Percentiles rank a stretch among this genome's conserved stretches.
These are phyloP conservation scores for Colletotrichum neosansevieriae DNA, from an alignment of 2,329 filamentous ascomycete genomes.

Conservation along the genomic window DNA sequence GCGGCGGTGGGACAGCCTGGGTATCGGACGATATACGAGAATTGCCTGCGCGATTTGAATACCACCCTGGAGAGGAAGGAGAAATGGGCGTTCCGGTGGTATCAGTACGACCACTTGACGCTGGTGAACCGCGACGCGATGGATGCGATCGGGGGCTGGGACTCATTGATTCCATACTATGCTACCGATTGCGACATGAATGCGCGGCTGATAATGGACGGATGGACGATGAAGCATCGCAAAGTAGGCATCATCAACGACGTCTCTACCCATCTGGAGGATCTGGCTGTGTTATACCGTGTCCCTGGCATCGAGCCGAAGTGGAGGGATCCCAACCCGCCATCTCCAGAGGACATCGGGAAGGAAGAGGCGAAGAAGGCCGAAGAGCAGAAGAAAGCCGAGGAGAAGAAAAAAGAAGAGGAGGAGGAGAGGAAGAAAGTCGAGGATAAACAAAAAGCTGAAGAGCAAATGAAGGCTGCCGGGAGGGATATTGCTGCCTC, in stretches of 20 bases:
- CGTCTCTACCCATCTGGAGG: slow-evolving; percentile 58
- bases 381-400: neutral
- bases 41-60: slow-evolving; percentile 52
- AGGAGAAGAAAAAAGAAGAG: neutral
- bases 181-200: slow-evolving; percentile 70
- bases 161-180: slow-evolving; percentile 69
- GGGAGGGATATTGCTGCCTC: neutral
- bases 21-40: slow-evolving; percentile 57
- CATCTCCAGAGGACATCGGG: slow-evolving; percentile 21
- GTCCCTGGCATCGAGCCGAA: slow-evolving; percentile 52
- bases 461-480: slow-evolving; percentile 6
- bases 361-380: slow-evolving; percentile 1
- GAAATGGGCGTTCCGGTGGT: slow-evolving; percentile 66
- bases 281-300: slow-evolving; percentile 60
- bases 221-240: slow-evolving; percentile 55
- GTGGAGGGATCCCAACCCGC: slow-evolving; percentile 54
- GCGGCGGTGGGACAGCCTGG: slow-evolving; percentile 49
- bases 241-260: slow-evolving; percentile 59
- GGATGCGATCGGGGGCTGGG: slow-evolving; percentile 66
- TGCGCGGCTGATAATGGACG: slow-evolving; percentile 58
- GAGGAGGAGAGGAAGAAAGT: neutral
- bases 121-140: slow-evolving; percentile 67
- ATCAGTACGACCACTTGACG: slow-evolving; percentile 69
- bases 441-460: neutral
- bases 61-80: slow-evolving; percentile 47